Base-by-base conservation (phyloP, 2,329 filamentous ascomycete genomes). In the Fusarium papillatum region DNA sequence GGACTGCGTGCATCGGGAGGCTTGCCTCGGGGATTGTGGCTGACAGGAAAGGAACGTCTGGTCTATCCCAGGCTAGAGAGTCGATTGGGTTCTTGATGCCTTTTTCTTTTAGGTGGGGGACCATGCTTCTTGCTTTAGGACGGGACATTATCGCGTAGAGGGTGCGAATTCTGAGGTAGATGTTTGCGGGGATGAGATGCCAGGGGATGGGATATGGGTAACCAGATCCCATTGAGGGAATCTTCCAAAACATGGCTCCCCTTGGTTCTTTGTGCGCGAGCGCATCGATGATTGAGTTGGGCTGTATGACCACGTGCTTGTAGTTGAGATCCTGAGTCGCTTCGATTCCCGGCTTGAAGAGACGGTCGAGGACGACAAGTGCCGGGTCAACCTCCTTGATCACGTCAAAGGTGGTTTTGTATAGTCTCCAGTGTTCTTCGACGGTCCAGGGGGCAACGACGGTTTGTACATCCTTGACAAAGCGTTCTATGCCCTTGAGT, bases 151-250 rank as follows among this genome's bases (percentile, higher is more conserved):
- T 61, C 19, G 74, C 68, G 41, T 73, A 79, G 19, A 82, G 69
- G 7, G 80, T 48, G 24, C 77, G 67, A 11, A 65, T 10, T 24
- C 73, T 60, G 16, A 81, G 73, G 26, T 79, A 76, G 7, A 87
- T 81, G 71, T 89, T 89, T 7, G 79, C 71, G 5, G 84, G 84
- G 38, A 89, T 82, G 0, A 85, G 77, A 61, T 79, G 78, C 82
- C 80, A 85, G 1, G 88, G 86, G 1, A 89, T 76, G 1, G 87
- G 87, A 63, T 84, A 90, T 0, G 83, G 78, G 65, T 84, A 86
- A 4, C 84, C 86, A 1, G 86, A 86, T 3, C 82, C 83, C 0
- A 85, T 80, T 34, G 81, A 79, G 0, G 85, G 85, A 62, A 84
- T 85, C 71, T 81, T 85, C 80, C 84, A 86, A 29, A 87, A 70